Evolutionary conservation across 805 yeast species (phyloP).

Genomic region (Lachancea sp.): DNA sequence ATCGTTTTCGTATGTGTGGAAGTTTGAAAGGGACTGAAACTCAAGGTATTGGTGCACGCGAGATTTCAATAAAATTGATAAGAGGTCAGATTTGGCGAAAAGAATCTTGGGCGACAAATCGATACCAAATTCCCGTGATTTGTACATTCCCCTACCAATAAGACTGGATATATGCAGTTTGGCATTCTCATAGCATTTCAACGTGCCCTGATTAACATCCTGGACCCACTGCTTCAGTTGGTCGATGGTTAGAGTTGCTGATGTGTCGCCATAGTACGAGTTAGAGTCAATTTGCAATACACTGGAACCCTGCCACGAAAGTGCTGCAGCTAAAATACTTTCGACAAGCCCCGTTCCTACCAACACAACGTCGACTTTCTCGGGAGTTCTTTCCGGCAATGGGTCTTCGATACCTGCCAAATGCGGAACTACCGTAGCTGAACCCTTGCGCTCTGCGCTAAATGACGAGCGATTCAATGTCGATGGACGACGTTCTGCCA

Average conservation of each 20-base stretch:
- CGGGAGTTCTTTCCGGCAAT: slow-evolving; percentile 51
- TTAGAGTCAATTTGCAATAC: slow-evolving; percentile 86
- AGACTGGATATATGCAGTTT: slow-evolving; percentile 70
- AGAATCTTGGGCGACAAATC: slow-evolving; percentile 82
- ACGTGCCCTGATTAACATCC: slow-evolving; percentile 45
- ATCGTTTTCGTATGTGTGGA: slow-evolving; percentile 93
- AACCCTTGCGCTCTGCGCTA: slow-evolving; percentile 11
- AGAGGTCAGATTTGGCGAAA: slow-evolving; percentile 85
- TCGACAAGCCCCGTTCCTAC: slow-evolving; percentile 91
- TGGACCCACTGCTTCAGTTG: slow-evolving; percentile 80
- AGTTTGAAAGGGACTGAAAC: slow-evolving; percentile 79
- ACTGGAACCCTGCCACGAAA: slow-evolving; percentile 97
- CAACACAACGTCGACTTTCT: slow-evolving; percentile 79
- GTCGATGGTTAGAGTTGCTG: slow-evolving; percentile 80
- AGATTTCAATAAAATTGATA: slow-evolving; percentile 70
- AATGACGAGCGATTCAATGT: slow-evolving; percentile 27
- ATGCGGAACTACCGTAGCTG: slow-evolving; percentile 48
- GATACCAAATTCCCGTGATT: slow-evolving; percentile 72
- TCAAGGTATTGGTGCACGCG: slow-evolving; percentile 89
- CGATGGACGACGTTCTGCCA: slow-evolving; percentile 64
- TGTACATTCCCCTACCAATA: slow-evolving; percentile 37
- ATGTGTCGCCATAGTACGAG: slow-evolving; percentile 80
- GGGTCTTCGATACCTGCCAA: slow-evolving; percentile 77
- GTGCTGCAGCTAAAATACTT: slow-evolving; percentile 82
- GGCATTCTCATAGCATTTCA: slow-evolving; percentile 55